phyloP scores from a whole-genome alignment of 331 rosid genomes.

The Acacia concinna region DNA sequence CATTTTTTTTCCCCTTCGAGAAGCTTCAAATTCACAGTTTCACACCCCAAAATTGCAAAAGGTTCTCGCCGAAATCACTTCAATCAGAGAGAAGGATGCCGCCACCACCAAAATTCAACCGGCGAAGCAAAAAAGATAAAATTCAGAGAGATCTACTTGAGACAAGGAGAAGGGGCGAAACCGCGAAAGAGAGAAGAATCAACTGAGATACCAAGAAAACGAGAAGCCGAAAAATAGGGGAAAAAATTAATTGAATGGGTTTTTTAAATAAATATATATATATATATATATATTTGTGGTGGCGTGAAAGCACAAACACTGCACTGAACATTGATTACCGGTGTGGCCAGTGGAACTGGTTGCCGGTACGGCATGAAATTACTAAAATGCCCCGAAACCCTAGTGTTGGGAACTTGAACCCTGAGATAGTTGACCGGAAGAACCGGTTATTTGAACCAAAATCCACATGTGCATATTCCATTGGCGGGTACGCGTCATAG shows the following conservation, averaged over 20 bases:
- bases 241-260: not conserved
- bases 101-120: not conserved
- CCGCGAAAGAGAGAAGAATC: not conserved
- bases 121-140: not conserved
- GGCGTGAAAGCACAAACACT: not conserved
- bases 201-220: not conserved
- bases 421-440: slow-evolving; percentile 11
- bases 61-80: slow-evolving; percentile 54
- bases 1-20: slow-evolving; percentile 44
- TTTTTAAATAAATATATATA: not conserved
- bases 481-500: slow-evolving; percentile 44
- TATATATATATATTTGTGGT: not conserved
- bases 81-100: not conserved
- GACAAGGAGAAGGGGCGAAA: not conserved
- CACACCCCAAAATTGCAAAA: not conserved
- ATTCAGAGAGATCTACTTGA: not conserved
- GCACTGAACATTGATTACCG: not conserved
- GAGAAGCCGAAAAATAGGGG: not conserved
- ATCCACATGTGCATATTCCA: slow-evolving; percentile 27
- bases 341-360: not conserved
- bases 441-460: not conserved
- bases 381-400: not conserved
- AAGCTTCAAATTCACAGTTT: slow-evolving; percentile 12
- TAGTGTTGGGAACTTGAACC: not conserved
- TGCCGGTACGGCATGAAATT: not conserved